Base-by-base conservation (phyloP, 306 rosid species). In the Mucuna pruriens region DNA sequence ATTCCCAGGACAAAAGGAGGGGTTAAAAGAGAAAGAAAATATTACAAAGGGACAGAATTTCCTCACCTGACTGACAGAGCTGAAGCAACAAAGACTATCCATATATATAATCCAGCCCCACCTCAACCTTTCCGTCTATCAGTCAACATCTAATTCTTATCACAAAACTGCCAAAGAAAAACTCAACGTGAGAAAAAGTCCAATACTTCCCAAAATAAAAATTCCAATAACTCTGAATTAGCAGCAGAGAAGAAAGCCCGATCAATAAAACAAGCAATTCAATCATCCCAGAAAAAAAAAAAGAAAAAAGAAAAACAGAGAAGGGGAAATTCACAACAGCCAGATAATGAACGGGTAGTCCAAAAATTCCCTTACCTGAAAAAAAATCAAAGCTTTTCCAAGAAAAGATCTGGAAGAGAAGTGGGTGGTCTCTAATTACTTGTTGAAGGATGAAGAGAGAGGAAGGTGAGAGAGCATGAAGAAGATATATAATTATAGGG, bases 21-120 rank as follows among this genome's bases (percentile, higher is more conserved):
- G 36, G n/a, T 10, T 17, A 4, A 63, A 72, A 31, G 3, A 29
- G 31, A 29, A 10, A 31, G 12, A 25, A n/a, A 36, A 74, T 3
- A 76, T 58, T 4, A 20, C 22, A 72, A 83, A 69, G 26, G 65
- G 63, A 20, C 12, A 71, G 78, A 81, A 62, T 48, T 48, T 69
- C 55, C 89, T 84, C 74, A 91, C 94, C 94, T 89, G 90, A 81
- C 86, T 87, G 26, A 87, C 78, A 90, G 92, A 88, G 76, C 82
- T 87, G 91, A 94, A 94, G 88, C 95, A 94, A 73, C 98, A 90
- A 34, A 94, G 48, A 84, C 76, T 88, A 85, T 87, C 97, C 98
- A 94, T 91, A 36, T 70, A 94, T 91, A 36, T 70, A 89, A 84
- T 86, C 79, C 84, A 84, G 64, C 79, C 74, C 89, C 83, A 77